A percentile compares a stretch with the other conserved stretches of the same genome.
These are phyloP conservation scores for Lanmaoa pseudosensibilis DNA, from an alignment of 768 basidiomycete genomes.

Conservation along the genomic window DNA sequence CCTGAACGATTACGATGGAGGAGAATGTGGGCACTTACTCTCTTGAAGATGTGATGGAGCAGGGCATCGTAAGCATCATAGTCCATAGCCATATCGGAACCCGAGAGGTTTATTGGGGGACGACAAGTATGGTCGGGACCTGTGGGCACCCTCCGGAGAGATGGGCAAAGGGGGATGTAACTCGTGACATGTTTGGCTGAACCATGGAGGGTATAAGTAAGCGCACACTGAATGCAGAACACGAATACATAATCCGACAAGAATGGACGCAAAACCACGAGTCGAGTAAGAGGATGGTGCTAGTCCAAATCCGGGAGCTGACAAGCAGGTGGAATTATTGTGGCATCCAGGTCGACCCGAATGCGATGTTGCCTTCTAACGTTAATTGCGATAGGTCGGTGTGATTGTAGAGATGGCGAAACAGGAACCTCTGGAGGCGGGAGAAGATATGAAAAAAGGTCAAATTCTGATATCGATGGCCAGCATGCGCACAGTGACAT, in stretches of 20 bases:
- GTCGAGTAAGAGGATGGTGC: not conserved
- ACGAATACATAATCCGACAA: conserved; percentile 3
- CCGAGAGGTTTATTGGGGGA: not conserved
- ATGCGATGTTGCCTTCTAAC: conserved; percentile 13
- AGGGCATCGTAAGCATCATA: conserved; percentile 82
- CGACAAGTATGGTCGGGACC: not conserved
- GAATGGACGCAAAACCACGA: not conserved
- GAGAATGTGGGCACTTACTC: conserved; percentile 41
- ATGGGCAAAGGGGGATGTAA: not conserved
- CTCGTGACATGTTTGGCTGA: not conserved
- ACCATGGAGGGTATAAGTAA: conserved; percentile 24
- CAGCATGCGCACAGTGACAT: conserved; percentile 4
- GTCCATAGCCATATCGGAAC: conserved; percentile 32
- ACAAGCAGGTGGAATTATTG: not conserved
- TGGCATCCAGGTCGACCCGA: not conserved
- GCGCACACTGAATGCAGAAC: not conserved
- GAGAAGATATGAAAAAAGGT: conserved; percentile 9
- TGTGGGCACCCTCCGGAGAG: not conserved
- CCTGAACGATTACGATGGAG: not conserved
- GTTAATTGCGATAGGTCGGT: conserved; percentile 21
- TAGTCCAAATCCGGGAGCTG: conserved; percentile 11
- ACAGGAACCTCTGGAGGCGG: conserved; percentile 3
- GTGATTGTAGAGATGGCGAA: conserved; percentile 1
- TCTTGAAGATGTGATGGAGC: conserved; percentile 76
- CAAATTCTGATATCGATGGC: conserved; percentile 21